Evolutionary conservation across 2,329 filamentous ascomycete genomes (phyloP).

Genomic region (Cordyceps farinosa): DNA sequence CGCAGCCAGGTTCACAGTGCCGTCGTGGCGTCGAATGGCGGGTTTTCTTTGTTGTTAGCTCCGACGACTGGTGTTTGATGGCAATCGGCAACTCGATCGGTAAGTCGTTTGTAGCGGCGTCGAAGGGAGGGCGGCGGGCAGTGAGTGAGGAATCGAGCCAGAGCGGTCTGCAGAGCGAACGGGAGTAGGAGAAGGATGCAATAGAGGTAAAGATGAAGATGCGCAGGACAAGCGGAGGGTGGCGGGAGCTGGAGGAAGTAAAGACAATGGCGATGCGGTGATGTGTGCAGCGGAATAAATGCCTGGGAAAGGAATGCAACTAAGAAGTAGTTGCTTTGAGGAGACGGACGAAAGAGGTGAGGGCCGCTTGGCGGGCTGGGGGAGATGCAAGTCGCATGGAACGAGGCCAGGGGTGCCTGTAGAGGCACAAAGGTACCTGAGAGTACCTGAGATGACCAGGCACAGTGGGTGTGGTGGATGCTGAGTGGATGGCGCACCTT

Average conservation of each 20-base stretch:
- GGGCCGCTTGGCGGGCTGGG: background rate
- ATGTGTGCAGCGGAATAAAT: constrained; percentile 2
- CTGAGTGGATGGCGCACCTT: too few relatives aligned
- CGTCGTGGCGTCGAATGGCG: background rate
- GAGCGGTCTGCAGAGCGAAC: background rate
- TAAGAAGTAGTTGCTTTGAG: constrained; percentile 11
- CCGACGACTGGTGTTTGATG: background rate
- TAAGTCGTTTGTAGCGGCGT: background rate
- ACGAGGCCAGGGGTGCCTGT: background rate
- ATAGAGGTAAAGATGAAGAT: background rate
- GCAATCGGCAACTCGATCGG: background rate
- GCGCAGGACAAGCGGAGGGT: background rate
- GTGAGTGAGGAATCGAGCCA: background rate
- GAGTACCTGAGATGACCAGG: background rate
- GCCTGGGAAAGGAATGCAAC: constrained; percentile 10
- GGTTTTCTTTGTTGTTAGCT: background rate
- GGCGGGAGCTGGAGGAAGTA: background rate
- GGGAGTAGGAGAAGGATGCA: background rate
- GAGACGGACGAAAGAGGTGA: constrained; percentile 4
- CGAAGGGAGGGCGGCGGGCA: background rate
- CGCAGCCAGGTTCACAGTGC: constrained; percentile 1
- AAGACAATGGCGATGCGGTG: background rate
- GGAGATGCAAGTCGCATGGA: background rate
- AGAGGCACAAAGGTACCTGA: background rate
- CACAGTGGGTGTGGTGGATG: background rate